A percentile compares a stretch with the other conserved stretches of the same genome.
These are phyloP conservation scores for Chaetothyriales sp. DNA, from an alignment of 2,329 filamentous ascomycete genomes.

Conservation along the genomic window DNA sequence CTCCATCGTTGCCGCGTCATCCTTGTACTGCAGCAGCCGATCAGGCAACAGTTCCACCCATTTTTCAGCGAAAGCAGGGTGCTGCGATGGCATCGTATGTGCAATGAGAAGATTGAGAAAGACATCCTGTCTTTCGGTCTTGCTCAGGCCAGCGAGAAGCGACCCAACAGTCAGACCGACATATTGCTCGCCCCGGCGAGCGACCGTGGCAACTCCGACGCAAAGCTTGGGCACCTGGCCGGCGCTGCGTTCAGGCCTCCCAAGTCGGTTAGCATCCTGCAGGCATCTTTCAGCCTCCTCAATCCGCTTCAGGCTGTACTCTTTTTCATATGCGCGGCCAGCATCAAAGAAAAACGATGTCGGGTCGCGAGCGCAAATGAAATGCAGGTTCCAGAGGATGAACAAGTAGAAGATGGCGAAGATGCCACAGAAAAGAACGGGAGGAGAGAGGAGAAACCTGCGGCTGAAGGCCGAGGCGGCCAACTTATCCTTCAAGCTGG, in stretches of 20 bases:
- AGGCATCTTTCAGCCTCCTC: too few relatives aligned
- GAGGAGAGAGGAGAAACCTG: too few relatives aligned
- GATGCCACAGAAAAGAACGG: neutral
- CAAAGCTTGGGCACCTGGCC: slow-evolving; percentile 22
- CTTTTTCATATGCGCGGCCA: neutral
- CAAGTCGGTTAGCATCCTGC: neutral
- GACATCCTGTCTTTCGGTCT: slow-evolving; percentile 28
- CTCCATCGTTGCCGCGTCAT: slow-evolving; percentile 22
- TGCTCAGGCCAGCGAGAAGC: slow-evolving; percentile 30
- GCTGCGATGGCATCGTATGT: slow-evolving; percentile 28
- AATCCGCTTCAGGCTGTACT: too few relatives aligned
- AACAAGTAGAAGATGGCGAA: slow-evolving; percentile 1
- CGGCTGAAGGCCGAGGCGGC: too few relatives aligned
- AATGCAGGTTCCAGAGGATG: slow-evolving; percentile 1
- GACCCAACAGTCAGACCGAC: slow-evolving; percentile 31
- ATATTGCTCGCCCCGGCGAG: slow-evolving; percentile 28
- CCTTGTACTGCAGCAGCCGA: slow-evolving; percentile 29
- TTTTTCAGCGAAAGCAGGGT: slow-evolving; percentile 29
- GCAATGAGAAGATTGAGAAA: slow-evolving; percentile 33
- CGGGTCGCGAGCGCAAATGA: slow-evolving; percentile 1
- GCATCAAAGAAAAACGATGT: slow-evolving; percentile 1
- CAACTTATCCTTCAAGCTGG: too few relatives aligned
- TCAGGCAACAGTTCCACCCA: slow-evolving; percentile 31
- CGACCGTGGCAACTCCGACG: slow-evolving; percentile 32
- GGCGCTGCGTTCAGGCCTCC: neutral